Percentiles rank a stretch among this genome's conserved stretches.
Evolutionary conservation across 2,329 filamentous ascomycete species (phyloP).

Genomic region (Aspergillus tanneri): DNA sequence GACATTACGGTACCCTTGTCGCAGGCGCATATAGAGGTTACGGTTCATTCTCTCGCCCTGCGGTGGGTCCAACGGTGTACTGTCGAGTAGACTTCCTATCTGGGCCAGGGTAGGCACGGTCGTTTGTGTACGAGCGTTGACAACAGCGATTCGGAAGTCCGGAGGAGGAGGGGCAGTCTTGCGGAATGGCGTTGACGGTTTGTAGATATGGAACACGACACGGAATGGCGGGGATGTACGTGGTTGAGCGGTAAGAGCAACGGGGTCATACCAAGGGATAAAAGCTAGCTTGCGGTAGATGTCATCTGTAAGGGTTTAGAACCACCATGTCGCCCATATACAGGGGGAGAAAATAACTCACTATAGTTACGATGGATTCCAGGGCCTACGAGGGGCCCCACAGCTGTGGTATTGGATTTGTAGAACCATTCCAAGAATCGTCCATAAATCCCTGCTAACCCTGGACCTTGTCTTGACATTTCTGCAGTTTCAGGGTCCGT

Average conservation of each 20-base stretch:
- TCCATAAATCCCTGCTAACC: constrained; percentile 32
- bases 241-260: constrained; percentile 25
- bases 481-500: constrained; percentile 9
- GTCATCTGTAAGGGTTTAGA: constrained; percentile 53
- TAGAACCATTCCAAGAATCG: constrained; percentile 38
- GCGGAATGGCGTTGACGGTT: constrained; percentile 67
- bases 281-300: constrained; percentile 76
- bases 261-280: constrained; percentile 68
- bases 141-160: constrained; percentile 80
- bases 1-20: constrained; percentile 80
- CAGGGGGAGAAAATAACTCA: constrained; percentile 21
- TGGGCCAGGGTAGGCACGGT: constrained; percentile 71
- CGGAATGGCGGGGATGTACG: constrained; percentile 59
- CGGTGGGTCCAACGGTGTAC: constrained; percentile 68
- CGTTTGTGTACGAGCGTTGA: constrained; percentile 68
- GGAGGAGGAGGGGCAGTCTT: constrained; percentile 76
- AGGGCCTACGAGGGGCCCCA: constrained; percentile 53
- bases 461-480: constrained; percentile 19
- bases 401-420: constrained; percentile 30
- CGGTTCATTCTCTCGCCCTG: constrained; percentile 48
- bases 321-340: background rate
- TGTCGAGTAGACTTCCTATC: constrained; percentile 68
- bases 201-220: constrained; percentile 80
- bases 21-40: constrained; percentile 71
- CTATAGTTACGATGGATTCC: constrained; percentile 57